Conservation (phyloP, 208 protist genomes). For the Leptomonas pyrrhocoris region DNA sequence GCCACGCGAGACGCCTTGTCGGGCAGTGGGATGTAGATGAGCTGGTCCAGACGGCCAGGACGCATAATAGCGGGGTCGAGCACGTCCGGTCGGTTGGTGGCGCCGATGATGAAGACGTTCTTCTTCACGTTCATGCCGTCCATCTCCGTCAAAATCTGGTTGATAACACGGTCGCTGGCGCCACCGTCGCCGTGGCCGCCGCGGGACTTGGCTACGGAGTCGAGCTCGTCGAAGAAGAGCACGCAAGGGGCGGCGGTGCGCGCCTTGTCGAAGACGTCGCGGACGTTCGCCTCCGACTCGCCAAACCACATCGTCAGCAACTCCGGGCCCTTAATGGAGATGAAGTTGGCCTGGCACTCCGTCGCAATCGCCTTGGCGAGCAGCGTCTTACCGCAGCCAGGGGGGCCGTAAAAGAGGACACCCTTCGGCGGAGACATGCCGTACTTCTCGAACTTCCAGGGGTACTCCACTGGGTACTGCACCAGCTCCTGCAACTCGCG, state of each 20-base stretch:
- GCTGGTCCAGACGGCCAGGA: constrained; percentile 95
- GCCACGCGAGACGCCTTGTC: constrained; percentile 96
- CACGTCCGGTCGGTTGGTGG: constrained; percentile 99
- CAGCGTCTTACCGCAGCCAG: too few species aligned
- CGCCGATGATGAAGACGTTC: constrained; percentile 99
- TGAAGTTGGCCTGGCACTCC: constrained; percentile 99
- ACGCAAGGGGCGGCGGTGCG: constrained; percentile 99
- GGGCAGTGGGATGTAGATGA: constrained; percentile 99
- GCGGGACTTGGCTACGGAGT: constrained; percentile 99
- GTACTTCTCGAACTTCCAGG: constrained; percentile 99
- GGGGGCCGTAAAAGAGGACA: constrained; percentile 98
- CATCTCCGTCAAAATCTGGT: constrained; percentile 99
- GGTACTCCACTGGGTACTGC: constrained; percentile 99
- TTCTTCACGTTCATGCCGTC: constrained; percentile 99
- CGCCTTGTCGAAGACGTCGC: constrained; percentile 99
- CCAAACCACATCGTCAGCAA: constrained; percentile 99
- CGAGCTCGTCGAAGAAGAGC: constrained; percentile 99
- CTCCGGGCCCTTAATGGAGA: constrained; percentile 99
- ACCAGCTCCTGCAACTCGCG: constrained; percentile 99
- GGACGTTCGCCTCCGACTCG: constrained; percentile 99
- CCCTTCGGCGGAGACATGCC: constrained; percentile 98
- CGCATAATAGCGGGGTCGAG: constrained; percentile 99
- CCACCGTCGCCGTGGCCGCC: constrained; percentile 97
- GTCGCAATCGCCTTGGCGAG: constrained; percentile 98
- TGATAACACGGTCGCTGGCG: constrained; percentile 99